A percentile compares a stretch with the other conserved stretches of the same genome.
Evolutionary conservation across 2,329 filamentous ascomycete species (phyloP).

Genomic region (Fonsecaea nubica): DNA sequence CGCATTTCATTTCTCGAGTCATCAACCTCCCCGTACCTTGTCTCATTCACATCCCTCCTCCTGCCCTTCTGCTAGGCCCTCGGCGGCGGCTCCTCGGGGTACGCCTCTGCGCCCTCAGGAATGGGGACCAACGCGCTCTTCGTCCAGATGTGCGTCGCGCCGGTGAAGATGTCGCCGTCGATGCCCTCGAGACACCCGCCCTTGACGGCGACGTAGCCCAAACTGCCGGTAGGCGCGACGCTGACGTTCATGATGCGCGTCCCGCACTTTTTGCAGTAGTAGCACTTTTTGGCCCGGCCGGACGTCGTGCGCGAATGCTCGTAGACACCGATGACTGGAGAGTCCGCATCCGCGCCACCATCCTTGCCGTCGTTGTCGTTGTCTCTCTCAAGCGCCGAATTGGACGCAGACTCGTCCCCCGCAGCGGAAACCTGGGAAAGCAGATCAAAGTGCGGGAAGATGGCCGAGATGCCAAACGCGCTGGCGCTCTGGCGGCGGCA

Average conservation of each 20-base stretch:
- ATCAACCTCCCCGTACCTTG: too few species aligned
- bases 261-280: conserved; percentile 72
- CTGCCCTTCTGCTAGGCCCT: not conserved
- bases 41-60: not conserved
- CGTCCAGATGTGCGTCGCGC: conserved; percentile 71
- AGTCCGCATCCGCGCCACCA: too few species aligned
- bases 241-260: conserved; percentile 69
- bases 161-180: conserved; percentile 64
- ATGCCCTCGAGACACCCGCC: conserved; percentile 70
- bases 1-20: too few species aligned
- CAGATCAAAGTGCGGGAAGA: conserved; percentile 70
- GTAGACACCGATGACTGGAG: conserved; percentile 38
- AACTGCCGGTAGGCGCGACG: conserved; percentile 57
- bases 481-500: conserved; percentile 71
- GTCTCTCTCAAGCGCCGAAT: not conserved
- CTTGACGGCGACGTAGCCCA: conserved; percentile 68
- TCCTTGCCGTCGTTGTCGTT: too few species aligned
- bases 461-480: conserved; percentile 72
- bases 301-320: conserved; percentile 64
- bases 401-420: not conserved
- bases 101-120: conserved; percentile 66
- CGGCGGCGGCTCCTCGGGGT: conserved; percentile 59
- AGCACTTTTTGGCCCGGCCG: conserved; percentile 66
- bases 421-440: conserved; percentile 44
- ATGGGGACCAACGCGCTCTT: conserved; percentile 72